A percentile compares a stretch with the other conserved stretches of the same genome.
Conservation (phyloP, 2,329 filamentous ascomycete species). For the Rosellinia necatrix region DNA sequence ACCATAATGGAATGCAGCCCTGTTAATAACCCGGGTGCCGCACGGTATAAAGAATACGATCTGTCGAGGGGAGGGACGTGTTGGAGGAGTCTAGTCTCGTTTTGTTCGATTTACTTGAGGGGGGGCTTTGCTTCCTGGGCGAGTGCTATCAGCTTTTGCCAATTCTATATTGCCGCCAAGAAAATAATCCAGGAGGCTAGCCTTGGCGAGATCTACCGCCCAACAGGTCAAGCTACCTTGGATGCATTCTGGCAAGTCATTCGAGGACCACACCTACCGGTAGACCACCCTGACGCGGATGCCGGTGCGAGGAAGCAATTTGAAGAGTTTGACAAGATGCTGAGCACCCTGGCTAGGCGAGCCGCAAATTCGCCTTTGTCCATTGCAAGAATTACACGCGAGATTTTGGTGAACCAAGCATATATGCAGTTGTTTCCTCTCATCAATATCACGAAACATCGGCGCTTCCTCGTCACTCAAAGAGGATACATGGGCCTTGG, state of each 20-base stretch:
- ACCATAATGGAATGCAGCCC: constrained; percentile 4
- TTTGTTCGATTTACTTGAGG: constrained; percentile 1
- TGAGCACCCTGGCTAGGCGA: neutral
- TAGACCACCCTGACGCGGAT: constrained; percentile 8
- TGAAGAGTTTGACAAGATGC: constrained; percentile 12
- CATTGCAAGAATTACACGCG: neutral
- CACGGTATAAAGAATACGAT: neutral
- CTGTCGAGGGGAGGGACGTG: neutral
- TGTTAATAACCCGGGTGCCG: neutral
- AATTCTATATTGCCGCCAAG: constrained; percentile 16
- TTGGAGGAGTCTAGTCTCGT: neutral
- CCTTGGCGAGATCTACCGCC: constrained; percentile 2
- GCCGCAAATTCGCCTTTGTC: constrained; percentile 3
- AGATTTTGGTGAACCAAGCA: neutral
- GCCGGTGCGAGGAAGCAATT: constrained; percentile 11
- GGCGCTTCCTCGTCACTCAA: constrained; percentile 20
- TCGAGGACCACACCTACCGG: neutral
- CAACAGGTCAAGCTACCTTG: constrained; percentile 11
- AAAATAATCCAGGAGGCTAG: constrained; percentile 10
- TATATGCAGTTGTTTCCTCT: constrained; percentile 15
- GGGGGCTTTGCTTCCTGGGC: constrained; percentile 7
- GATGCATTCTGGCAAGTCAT: constrained; percentile 21
- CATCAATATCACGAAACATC: constrained; percentile 10
- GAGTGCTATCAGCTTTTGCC: constrained; percentile 13
- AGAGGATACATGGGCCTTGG: constrained; percentile 25